Base-by-base conservation (phyloP, 2,329 filamentous ascomycete genomes). In the Colletotrichum siamense region DNA sequence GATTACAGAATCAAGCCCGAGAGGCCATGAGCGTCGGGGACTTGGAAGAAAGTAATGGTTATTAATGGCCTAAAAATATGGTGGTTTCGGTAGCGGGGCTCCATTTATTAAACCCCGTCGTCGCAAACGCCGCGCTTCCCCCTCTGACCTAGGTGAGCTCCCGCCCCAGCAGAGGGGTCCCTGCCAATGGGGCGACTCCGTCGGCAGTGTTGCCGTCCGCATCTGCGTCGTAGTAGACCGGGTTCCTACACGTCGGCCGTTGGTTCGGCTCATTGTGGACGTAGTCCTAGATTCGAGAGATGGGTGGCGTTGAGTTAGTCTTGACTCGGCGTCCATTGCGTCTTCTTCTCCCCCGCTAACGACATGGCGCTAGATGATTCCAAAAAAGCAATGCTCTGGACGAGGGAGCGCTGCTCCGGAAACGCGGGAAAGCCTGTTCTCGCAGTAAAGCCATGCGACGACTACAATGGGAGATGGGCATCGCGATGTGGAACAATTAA, bases 81-180 rank as follows among this genome's bases (percentile, higher is more conserved):
- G 62, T 64, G 71, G 74, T 65, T 59, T 70, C 65, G 49, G 73
- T 64, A 74, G 74, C 74, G 71, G 74, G 70, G 70, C 74, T 66
- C 64, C 59, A 59, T 26, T 74, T 65, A 73, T 52, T 69, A 59
- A 65, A 65, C 57, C 36, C 64, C 49, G 52, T 64, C 24, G 26
- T 52, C 44, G n/a, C 66, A 49, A 49, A 75, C 16, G 24, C 34
- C 61, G 49, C 52, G 34, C 32, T 15, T 30, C 26, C 10, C 9
- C 49, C 16, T 61, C 6, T 22, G 10, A 59, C 63, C 34, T 26
- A 39, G 30, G 34, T 52, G 44, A 52, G n/a, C 44, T 52, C 44
- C 44, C 44, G 12, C 44, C 44, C 44, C 44, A 52, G 59, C 59
- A 16, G 28, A 32, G 15, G 69, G 24, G 28, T 49, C 70, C 73